phyloP scores from a whole-genome alignment of 495 filamentous ascomycete species.

The Bacidia rubella region DNA sequence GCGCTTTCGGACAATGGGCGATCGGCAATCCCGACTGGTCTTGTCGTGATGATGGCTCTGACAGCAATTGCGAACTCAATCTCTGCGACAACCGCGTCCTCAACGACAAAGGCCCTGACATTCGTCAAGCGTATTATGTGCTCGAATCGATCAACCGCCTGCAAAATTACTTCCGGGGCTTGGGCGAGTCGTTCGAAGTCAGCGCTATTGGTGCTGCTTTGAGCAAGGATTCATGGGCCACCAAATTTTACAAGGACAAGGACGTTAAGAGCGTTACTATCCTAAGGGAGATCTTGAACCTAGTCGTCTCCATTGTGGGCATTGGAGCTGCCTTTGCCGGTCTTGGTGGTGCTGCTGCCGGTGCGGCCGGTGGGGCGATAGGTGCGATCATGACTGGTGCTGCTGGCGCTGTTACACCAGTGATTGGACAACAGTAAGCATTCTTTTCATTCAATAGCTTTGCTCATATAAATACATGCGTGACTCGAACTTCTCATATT shows the following conservation, averaged over 20 bases:
- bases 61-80: constrained; percentile 18
- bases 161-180: constrained; percentile 18
- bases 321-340: constrained; percentile 19
- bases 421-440: constrained; percentile 5
- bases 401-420: constrained; percentile 11
- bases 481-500: too few relatives aligned
- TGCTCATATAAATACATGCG: too few relatives aligned
- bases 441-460: neutral
- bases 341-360: constrained; percentile 6
- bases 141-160: constrained; percentile 17
- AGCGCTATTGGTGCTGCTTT: constrained; percentile 20
- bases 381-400: constrained; percentile 4
- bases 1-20: constrained; percentile 19
- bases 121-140: constrained; percentile 18
- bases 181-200: constrained; percentile 17
- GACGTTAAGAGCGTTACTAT: constrained; percentile 15
- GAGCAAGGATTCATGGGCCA: constrained; percentile 19
- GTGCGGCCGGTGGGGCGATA: constrained; percentile 1
- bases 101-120: constrained; percentile 14
- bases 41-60: constrained; percentile 18
- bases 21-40: constrained; percentile 21
- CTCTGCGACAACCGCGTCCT: constrained; percentile 17
- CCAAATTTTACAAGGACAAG: constrained; percentile 20
- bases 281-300: constrained; percentile 14
- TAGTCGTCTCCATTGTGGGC: constrained; percentile 14